Conservation (phyloP, 495 filamentous ascomycete species). For the Penicillium paradoxum region DNA sequence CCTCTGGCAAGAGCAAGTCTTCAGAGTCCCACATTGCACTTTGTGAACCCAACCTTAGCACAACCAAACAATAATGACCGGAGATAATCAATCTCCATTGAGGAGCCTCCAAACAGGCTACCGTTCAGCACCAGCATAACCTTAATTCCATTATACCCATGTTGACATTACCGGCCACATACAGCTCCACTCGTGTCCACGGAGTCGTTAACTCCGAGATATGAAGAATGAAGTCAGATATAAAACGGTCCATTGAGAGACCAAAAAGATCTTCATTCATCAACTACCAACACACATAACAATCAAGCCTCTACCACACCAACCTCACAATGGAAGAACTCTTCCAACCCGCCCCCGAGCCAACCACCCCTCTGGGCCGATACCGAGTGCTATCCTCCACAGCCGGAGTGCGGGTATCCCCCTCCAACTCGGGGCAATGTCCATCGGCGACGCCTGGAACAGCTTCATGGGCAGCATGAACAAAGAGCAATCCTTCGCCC, state of each 20-base stretch:
- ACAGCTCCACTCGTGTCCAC: no score
- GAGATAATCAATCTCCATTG: background rate
- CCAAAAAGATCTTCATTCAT: background rate
- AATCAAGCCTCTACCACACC: background rate
- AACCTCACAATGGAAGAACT: slow-evolving; percentile 35
- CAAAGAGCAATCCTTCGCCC: slow-evolving; percentile 41
- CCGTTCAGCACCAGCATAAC: no score
- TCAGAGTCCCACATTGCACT: background rate
- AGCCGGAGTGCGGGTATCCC: slow-evolving; percentile 56
- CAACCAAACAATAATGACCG: background rate
- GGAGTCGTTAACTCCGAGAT: background rate
- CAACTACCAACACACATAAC: background rate
- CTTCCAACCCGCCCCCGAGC: slow-evolving; percentile 40
- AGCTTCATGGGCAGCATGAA: slow-evolving; percentile 45
- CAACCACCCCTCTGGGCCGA: slow-evolving; percentile 51
- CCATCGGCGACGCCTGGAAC: slow-evolving; percentile 53
- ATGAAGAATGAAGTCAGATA: background rate
- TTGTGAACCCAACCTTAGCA: background rate
- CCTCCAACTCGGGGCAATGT: slow-evolving; percentile 58
- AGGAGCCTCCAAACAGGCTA: no score
- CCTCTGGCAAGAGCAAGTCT: background rate
- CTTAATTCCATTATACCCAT: no score
- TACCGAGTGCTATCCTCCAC: slow-evolving; percentile 56
- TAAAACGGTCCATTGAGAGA: background rate
- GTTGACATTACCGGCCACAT: no score